Base-by-base conservation (phyloP, 441 rosid genomes). In the Erysimum cheiri region DNA sequence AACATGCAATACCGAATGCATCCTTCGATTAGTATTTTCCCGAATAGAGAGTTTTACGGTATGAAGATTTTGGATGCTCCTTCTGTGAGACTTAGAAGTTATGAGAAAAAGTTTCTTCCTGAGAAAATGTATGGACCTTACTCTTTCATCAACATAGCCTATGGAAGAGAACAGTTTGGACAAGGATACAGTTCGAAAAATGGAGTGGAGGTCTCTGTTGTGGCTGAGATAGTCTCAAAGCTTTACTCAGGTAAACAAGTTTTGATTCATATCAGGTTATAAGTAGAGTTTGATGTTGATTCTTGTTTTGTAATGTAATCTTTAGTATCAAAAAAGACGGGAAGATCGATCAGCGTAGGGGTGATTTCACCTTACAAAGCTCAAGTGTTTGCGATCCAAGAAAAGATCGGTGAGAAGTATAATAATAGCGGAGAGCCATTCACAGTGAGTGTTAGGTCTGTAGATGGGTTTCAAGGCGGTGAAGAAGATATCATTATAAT, bases 381-480 rank as follows among this genome's bases (percentile, higher is more conserved):
- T 71, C 87, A 85, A 63, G 85, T 83, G 26, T 31, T 19, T 53
- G 87, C 83, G 43, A 81, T 85, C 7, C 79, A 80, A 71, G 60
- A 82, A 47, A 80, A 67, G 64, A 67, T 85, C 29, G 78, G 78
- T 11, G 37, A 35, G 13, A 79, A 19, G 31, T 77, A 76, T 59
- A 14, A 70, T 49, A 11, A 29, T 4, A 46, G n/a, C 0, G 60
- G 10, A 39, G 72, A 11, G 47, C 11, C 3, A 14, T 80, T 85
- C 49, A 6, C 75, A n/a, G 64, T 85, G 46, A 80, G 49, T 14
- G 77, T 85, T 17, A 44, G 77, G 12, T 77, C 83, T 0, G 74
- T 85, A 11, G 88, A 85, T 75, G 90, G 88, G 4, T 85, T 84
- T 75, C 88, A 80, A 76, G 90, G 86, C 0, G 83, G 85, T 6